These are phyloP conservation scores for Floccularia luteovirens DNA, from an alignment of 768 basidiomycete genomes.

Conservation along the genomic window DNA sequence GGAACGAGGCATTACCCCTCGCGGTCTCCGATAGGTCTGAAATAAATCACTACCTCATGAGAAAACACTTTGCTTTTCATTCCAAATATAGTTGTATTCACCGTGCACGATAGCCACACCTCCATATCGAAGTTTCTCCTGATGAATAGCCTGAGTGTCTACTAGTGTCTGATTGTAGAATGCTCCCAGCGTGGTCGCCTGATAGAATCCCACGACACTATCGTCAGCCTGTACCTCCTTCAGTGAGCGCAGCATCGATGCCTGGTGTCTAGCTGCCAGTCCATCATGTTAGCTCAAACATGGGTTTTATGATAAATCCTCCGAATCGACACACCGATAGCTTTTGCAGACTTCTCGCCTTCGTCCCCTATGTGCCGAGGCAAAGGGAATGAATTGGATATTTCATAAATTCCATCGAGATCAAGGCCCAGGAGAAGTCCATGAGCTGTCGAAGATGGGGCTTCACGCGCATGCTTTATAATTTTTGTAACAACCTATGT, in stretches of 20 bases:
- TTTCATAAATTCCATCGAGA: conserved; percentile 83
- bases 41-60: neutral
- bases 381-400: conserved; percentile 86
- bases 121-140: conserved; percentile 79
- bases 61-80: neutral
- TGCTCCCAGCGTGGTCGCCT: conserved; percentile 78
- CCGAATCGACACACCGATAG: conserved; percentile 44
- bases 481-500: conserved; percentile 87
- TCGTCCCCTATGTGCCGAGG: conserved; percentile 69
- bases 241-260: conserved; percentile 77
- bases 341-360: conserved; percentile 76
- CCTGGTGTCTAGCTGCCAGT: conserved; percentile 67
- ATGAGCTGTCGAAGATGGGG: conserved; percentile 63
- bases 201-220: conserved; percentile 91
- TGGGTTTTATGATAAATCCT: conserved; percentile 3
- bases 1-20: conserved; percentile 82
- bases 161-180: conserved; percentile 78
- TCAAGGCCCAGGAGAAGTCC: conserved; percentile 89
- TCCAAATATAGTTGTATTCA: conserved; percentile 21
- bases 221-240: conserved; percentile 91
- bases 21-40: conserved; percentile 72
- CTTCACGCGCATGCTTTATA: conserved; percentile 84
- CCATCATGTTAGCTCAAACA: conserved; percentile 6
- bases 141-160: conserved; percentile 80
- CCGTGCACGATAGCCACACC: conserved; percentile 84